A percentile compares a stretch with the other conserved stretches of the same genome.
These are phyloP conservation scores for Abelmoschus esculentus DNA, from an alignment of 345 rosid species.

Conservation along the genomic window DNA sequence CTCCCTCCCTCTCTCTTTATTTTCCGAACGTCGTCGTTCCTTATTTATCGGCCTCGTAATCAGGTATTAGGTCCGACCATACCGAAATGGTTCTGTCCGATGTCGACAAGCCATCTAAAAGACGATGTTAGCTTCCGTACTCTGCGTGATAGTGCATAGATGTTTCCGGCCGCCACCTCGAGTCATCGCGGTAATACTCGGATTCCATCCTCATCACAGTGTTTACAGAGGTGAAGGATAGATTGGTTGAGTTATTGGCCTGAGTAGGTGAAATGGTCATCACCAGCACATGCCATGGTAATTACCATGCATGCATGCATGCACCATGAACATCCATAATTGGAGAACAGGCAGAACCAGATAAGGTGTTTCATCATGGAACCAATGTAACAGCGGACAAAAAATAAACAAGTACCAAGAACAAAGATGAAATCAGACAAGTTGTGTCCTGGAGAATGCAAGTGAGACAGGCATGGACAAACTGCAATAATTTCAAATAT, in stretches of 20 bases:
- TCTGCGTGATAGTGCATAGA: conserved; percentile 34
- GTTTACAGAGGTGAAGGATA: neutral
- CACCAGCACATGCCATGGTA: no score
- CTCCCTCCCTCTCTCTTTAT: conserved; percentile 4
- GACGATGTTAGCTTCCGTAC: conserved; percentile 55
- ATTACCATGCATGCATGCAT: no score
- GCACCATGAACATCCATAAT: no score
- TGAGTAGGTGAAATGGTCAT: neutral
- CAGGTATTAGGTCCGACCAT: conserved; percentile 77
- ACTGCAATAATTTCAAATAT: no score
- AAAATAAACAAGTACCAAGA: no score
- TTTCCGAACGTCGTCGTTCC: neutral
- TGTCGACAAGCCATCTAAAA: conserved; percentile 50
- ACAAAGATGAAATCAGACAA: no score
- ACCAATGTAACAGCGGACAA: no score
- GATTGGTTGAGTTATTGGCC: neutral
- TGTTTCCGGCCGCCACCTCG: neutral
- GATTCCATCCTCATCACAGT: neutral
- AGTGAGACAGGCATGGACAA: no score
- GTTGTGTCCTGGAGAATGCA: no score
- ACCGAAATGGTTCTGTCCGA: conserved; percentile 74
- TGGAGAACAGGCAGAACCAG: no score
- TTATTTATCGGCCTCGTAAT: conserved; percentile 12
- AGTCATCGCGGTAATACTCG: neutral
- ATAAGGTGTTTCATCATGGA: no score